A percentile compares a stretch with the other conserved stretches of the same genome.
phyloP scores from a whole-genome alignment of 495 filamentous ascomycete species.

The Rostrohypoxylon terebratum region DNA sequence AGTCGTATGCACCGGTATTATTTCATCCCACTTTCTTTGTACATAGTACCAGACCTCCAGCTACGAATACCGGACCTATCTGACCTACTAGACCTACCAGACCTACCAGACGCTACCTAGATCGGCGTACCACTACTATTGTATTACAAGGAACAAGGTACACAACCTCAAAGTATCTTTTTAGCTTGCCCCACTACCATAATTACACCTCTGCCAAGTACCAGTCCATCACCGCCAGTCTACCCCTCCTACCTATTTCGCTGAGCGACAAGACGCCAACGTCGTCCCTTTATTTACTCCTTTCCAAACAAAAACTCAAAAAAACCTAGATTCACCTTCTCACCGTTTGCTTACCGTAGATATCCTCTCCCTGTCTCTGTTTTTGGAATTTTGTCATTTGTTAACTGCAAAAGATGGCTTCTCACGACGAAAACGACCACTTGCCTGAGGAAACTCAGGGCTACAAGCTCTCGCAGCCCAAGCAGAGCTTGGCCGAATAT shows the following conservation, averaged over 20 bases:
- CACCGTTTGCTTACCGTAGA: not conserved
- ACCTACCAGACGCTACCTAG: constrained; percentile 5
- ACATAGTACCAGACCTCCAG: too few species aligned
- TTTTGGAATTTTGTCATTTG: constrained; percentile 4
- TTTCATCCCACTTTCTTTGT: constrained; percentile 41
- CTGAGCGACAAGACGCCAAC: constrained; percentile 6
- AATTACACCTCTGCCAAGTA: constrained; percentile 34
- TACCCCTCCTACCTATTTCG: constrained; percentile 42
- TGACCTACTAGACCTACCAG: too few species aligned
- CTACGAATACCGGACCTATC: too few species aligned
- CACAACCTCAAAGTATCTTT: constrained; percentile 24
- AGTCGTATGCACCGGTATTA: not conserved
- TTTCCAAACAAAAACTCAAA: constrained; percentile 7
- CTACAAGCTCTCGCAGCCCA: constrained; percentile 94
- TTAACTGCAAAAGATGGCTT: constrained; percentile 68
- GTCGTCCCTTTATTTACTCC: constrained; percentile 12
- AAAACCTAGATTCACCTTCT: constrained; percentile 7
- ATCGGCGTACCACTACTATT: constrained; percentile 34
- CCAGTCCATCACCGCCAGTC: constrained; percentile 42
- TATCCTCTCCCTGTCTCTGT: not conserved
- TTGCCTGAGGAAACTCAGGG: constrained; percentile 87
- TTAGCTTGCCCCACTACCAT: constrained; percentile 20
- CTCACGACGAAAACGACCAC: constrained; percentile 83
- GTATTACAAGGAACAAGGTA: constrained; percentile 31
- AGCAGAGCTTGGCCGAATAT: constrained; percentile 96